Conservation (phyloP, 441 rosid species). For the Pelargonium citronellum region DNA sequence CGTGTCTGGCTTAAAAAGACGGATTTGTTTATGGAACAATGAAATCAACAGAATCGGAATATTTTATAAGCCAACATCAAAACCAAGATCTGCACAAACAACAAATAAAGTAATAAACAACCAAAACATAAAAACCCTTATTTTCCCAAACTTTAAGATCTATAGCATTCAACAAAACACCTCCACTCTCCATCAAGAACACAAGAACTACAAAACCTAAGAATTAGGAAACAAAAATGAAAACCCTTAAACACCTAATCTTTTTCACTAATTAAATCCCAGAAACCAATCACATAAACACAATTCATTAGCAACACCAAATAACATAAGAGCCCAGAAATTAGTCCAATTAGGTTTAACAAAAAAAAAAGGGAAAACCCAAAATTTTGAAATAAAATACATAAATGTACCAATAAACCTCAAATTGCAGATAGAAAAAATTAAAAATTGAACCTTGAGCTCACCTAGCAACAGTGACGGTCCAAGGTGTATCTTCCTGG, state of each 20-base stretch:
- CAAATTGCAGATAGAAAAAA: not conserved
- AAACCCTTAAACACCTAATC: not conserved
- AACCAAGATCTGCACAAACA: not conserved
- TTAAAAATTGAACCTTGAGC: not conserved
- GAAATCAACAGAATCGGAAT: not conserved
- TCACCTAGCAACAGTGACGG: constrained; percentile 80
- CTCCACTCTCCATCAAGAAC: not conserved
- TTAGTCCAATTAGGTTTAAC: not conserved
- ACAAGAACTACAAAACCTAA: not conserved
- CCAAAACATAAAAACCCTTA: not conserved
- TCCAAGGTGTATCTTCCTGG: constrained; percentile 79
- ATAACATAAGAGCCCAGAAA: no score
- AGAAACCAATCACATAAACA: no score
- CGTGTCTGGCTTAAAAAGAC: not conserved
- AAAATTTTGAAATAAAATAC: not conserved
- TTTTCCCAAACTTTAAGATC: not conserved
- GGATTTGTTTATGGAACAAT: not conserved
- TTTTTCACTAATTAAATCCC: no score
- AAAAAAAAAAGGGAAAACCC: no score
- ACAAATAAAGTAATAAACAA: not conserved
- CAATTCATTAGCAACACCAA: no score
- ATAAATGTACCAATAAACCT: no score
- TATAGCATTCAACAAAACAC: not conserved
- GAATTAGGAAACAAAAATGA: not conserved
- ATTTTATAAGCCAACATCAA: not conserved